Evolutionary conservation across 2,329 filamentous ascomycete genomes (phyloP), one percentile per base, ranked within the genome.

Genomic region (Venturia aucupariae): DNA sequence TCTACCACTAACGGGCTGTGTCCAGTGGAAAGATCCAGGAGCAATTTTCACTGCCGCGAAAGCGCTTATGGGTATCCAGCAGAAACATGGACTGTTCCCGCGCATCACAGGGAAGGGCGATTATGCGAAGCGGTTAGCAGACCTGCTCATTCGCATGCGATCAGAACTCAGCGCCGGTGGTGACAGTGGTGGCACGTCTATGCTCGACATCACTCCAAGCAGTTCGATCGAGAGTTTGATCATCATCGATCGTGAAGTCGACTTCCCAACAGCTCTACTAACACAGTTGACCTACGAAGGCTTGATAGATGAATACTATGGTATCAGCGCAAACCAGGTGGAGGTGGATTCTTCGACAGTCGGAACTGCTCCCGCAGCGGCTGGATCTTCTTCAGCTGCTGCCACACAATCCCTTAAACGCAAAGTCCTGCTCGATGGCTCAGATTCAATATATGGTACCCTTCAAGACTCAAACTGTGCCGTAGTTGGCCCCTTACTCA

Each of bases 251-350:
- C 89, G 94, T 61, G 92, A 97, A 73, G 89, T 96, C 64, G 94
- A 99, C 74, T 92, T 94, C 71, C 90, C 93, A 19, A 97, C 94
- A 0, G 88, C 90, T 0, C 82, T 99, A 19, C 86, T 99, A 63
- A 97, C 93, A 0, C 94, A 99, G 74, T 80, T 99, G 67, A 99
- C 94, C 1, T 99, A 99, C 71, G 93, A 99, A 77, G 94, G 94
- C 3, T 81, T 99, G 32, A 88, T 99, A 63, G 95, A 99, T 72
- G 94, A 99, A 74, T 83, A 94, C 19, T 95, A 96, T 72, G 88
- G 89, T 39, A 96, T 99, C 67, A 86, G 90, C 68, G 89, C 97
- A 72, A 97, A 95, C 71, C 92, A 96, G 73, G 88, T 90, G 44
- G 94, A 97, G 72, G 86, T 97, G 27, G 93, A 97, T 73, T 90